Percentiles rank a stretch among this genome's conserved stretches.
Conservation (phyloP, 2,329 filamentous ascomycete species). For the Trichoderma koningii region DNA sequence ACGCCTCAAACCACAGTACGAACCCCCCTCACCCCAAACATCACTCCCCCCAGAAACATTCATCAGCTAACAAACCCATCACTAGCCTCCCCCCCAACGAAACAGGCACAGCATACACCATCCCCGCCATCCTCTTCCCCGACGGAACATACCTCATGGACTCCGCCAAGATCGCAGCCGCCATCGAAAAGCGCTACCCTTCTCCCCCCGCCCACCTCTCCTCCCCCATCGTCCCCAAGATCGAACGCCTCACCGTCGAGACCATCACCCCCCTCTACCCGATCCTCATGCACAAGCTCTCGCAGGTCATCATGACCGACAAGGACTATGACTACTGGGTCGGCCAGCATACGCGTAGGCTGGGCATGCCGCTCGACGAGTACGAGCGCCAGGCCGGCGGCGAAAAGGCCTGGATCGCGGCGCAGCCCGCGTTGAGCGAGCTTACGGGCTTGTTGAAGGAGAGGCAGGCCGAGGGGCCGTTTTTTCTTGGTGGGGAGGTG, state of each 20-base stretch:
- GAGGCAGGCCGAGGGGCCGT: constrained; percentile 56
- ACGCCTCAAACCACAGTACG: constrained; percentile 57
- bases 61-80: not conserved
- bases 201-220: constrained; percentile 60
- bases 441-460: constrained; percentile 54
- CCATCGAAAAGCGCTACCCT: constrained; percentile 61
- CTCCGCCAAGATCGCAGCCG: constrained; percentile 59
- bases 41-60: not conserved
- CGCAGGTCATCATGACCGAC: constrained; percentile 53
- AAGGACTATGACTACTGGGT: constrained; percentile 58
- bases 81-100: constrained; percentile 27
- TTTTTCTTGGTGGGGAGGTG: constrained; percentile 58
- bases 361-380: constrained; percentile 58
- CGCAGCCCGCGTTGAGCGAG: constrained; percentile 40
- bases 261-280: constrained; percentile 41
- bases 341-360: constrained; percentile 49
- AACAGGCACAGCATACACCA: constrained; percentile 17
- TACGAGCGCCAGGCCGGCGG: constrained; percentile 51
- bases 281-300: constrained; percentile 52
- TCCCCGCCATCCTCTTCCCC: constrained; percentile 57
- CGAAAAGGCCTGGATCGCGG: constrained; percentile 54
- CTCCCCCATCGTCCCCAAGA: constrained; percentile 49
- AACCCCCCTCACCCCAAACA: not conserved
- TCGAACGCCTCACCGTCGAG: constrained; percentile 45
- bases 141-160: constrained; percentile 66